Conservation (phyloP, 2,329 filamentous ascomycete genomes). For the Neofusicoccum laricinum region DNA sequence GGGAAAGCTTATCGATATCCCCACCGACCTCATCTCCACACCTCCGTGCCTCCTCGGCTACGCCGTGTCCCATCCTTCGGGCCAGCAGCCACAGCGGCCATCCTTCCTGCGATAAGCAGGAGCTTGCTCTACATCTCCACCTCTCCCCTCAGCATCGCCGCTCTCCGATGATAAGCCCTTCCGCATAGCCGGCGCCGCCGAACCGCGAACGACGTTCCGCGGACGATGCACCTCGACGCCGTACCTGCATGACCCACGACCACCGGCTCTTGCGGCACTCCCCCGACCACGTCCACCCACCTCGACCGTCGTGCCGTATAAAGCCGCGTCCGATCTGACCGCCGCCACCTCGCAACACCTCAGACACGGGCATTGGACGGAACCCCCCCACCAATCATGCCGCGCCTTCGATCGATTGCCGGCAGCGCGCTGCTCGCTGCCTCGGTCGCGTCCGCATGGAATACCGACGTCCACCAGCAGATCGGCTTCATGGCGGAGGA, state of each 20-base stretch:
- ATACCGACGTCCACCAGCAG: constrained; percentile 36
- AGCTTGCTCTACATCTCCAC: neutral
- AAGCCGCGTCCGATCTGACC: neutral
- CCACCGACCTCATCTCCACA: neutral
- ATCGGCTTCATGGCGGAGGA: constrained; percentile 40
- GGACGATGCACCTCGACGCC: neutral
- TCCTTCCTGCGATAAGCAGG: neutral
- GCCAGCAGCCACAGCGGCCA: neutral
- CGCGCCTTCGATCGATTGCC: neutral
- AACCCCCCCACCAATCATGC: neutral
- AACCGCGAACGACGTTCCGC: neutral
- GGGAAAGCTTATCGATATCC: neutral
- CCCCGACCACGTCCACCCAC: neutral
- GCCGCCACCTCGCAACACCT: neutral
- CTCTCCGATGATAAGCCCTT: constrained; percentile 6
- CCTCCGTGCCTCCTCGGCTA: neutral
- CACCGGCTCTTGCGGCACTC: neutral
- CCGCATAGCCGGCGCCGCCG: neutral
- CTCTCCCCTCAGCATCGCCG: neutral
- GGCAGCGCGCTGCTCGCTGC: neutral
- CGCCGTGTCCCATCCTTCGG: neutral
- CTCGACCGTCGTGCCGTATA: neutral
- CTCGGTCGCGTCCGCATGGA: neutral
- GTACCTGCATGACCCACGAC: neutral
- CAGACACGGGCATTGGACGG: neutral